These are phyloP conservation scores for Chrysosphaeria jannelii DNA, from an alignment of 2,329 filamentous ascomycete species.

Conservation along the genomic window DNA sequence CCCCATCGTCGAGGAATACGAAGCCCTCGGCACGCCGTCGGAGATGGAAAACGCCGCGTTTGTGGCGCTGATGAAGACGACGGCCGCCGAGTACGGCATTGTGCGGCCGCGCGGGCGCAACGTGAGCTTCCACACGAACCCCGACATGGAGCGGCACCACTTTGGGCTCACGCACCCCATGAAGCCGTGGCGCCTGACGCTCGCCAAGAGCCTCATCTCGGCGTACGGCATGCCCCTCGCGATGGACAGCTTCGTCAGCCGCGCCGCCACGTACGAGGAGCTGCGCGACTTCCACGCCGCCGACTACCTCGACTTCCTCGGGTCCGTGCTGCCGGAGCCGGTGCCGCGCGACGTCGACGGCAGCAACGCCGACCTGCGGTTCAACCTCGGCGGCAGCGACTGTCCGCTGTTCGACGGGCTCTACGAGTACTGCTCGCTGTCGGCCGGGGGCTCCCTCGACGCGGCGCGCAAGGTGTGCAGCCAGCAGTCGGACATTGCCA, in stretches of 20 bases:
- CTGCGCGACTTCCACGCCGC: constrained; percentile 60
- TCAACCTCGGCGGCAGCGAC: constrained; percentile 72
- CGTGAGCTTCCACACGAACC: constrained; percentile 88
- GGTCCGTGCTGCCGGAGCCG: constrained; percentile 33
- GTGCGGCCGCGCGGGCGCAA: constrained; percentile 57
- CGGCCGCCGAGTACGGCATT: constrained; percentile 34
- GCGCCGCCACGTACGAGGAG: constrained; percentile 65
- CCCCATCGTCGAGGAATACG: constrained; percentile 20
- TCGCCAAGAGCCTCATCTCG: constrained; percentile 83
- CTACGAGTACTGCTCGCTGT: constrained; percentile 84
- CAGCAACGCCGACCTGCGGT: constrained; percentile 32
- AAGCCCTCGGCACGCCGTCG: constrained; percentile 17
- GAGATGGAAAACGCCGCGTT: constrained; percentile 25
- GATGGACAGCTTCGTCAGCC: constrained; percentile 79
- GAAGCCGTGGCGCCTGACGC: constrained; percentile 91
- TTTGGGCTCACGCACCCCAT: constrained; percentile 94
- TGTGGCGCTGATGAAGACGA: constrained; percentile 24
- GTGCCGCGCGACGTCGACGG: constrained; percentile 34
- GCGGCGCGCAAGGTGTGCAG: constrained; percentile 71
- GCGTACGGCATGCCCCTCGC: constrained; percentile 87
- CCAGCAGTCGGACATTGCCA: constrained; percentile 73
- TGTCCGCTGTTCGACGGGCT: constrained; percentile 92
- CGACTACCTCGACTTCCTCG: constrained; percentile 78
- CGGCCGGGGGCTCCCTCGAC: constrained; percentile 69
- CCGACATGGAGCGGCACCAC: constrained; percentile 83